phyloP scores from a whole-genome alignment of 192 early-diverging fungal genomes.

The Phycomyces nitens region DNA sequence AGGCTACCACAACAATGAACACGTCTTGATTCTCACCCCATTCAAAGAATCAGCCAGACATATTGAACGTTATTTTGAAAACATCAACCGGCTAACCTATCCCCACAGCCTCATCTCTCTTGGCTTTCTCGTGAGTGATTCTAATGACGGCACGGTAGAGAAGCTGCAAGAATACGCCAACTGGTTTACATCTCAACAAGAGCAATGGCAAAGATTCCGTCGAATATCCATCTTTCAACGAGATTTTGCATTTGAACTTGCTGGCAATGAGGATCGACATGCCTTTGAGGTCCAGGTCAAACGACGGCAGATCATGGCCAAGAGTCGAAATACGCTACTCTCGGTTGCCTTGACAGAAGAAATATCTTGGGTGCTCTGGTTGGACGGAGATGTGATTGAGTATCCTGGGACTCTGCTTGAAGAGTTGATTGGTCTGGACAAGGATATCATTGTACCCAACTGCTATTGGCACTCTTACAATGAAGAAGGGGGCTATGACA shows the following conservation, averaged over 20 bases:
- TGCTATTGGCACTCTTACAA: slow-evolving; percentile 40
- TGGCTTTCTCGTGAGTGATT: slow-evolving; percentile 65
- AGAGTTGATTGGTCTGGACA: slow-evolving; percentile 60
- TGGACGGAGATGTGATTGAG: slow-evolving; percentile 68
- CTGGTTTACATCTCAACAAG: slow-evolving; percentile 12
- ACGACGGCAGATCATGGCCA: slow-evolving; percentile 59
- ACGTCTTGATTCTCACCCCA: slow-evolving; percentile 64
- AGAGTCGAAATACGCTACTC: slow-evolving; percentile 60
- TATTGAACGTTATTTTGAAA: slow-evolving; percentile 58
- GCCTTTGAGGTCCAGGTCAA: slow-evolving; percentile 52
- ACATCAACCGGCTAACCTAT: slow-evolving; percentile 52
- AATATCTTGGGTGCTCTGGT: slow-evolving; percentile 67
- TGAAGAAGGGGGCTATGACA: slow-evolving; percentile 58
- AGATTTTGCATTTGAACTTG: slow-evolving; percentile 47
- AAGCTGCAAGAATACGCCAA: slow-evolving; percentile 34
- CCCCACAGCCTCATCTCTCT: slow-evolving; percentile 61
- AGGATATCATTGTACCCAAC: slow-evolving; percentile 67
- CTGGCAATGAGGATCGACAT: slow-evolving; percentile 53
- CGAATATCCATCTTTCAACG: slow-evolving; percentile 59
- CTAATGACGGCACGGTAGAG: slow-evolving; percentile 53
- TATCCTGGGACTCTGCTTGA: slow-evolving; percentile 57
- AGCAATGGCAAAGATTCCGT: slow-evolving; percentile 46
- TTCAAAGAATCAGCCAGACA: slow-evolving; percentile 58
- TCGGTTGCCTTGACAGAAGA: slow-evolving; percentile 54
- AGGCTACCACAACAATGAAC: slow-evolving; percentile 15